Percentiles rank a stretch among this genome's conserved stretches.
Conservation (phyloP, 306 rosid species). For the Ceratonia siliqua region DNA sequence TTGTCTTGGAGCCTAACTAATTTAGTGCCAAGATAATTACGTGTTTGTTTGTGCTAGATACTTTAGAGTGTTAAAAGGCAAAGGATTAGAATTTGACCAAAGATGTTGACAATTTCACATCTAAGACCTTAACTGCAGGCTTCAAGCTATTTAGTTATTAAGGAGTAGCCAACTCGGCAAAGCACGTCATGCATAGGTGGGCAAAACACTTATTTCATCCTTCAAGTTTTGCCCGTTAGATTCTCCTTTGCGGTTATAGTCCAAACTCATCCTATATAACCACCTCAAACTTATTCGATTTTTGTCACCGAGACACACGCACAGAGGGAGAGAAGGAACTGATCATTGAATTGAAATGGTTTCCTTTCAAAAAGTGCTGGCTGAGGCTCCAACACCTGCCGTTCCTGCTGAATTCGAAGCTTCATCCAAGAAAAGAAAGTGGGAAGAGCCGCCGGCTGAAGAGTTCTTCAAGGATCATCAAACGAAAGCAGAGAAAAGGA, state of each 20-base stretch:
- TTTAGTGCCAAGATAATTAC: background rate
- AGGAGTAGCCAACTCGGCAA: constrained; percentile 45
- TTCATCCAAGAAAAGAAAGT: constrained; percentile 65
- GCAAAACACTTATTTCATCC: constrained; percentile 38
- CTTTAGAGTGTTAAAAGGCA: background rate
- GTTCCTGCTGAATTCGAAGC: constrained; percentile 45
- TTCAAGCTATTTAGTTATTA: constrained; percentile 22
- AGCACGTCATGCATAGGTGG: constrained; percentile 58
- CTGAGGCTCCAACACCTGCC: constrained; percentile 40
- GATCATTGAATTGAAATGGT: constrained; percentile 45
- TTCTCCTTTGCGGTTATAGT: constrained; percentile 38
- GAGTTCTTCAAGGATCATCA: constrained; percentile 51
- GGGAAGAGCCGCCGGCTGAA: constrained; percentile 44
- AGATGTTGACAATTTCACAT: constrained; percentile 40
- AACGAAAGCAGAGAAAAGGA: constrained; percentile 38
- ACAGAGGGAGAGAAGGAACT: background rate
- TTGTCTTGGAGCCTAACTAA: constrained; percentile 7
- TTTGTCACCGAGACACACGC: constrained; percentile 10
- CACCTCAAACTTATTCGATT: constrained; percentile 43
- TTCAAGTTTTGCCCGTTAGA: constrained; percentile 31
- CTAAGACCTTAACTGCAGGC: constrained; percentile 29
- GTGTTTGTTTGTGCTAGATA: background rate
- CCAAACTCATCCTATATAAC: constrained; percentile 54
- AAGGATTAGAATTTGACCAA: constrained; percentile 22
- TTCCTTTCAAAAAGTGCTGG: constrained; percentile 51